Percentiles rank a stretch among this genome's conserved stretches.
These are phyloP conservation scores for Debaryomyces subglobosus DNA, from an alignment of 1,139 yeast genomes.

Conservation along the genomic window DNA sequence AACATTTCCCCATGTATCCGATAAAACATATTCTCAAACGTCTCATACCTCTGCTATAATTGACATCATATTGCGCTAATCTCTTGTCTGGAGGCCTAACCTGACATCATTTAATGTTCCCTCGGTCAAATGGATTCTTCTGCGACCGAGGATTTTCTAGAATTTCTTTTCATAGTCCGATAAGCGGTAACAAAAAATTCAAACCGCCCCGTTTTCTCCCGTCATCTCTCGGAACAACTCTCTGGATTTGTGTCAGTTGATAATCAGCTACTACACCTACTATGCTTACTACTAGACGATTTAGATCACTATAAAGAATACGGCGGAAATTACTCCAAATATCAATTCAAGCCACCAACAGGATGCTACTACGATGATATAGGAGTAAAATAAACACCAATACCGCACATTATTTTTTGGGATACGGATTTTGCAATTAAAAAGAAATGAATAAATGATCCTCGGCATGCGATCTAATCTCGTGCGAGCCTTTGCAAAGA, in stretches of 20 bases:
- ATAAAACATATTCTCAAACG: background rate
- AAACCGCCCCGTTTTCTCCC: background rate
- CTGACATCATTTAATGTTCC: background rate
- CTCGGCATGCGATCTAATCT: background rate
- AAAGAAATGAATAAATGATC: constrained; percentile 1
- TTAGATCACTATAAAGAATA: background rate
- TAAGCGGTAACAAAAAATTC: background rate
- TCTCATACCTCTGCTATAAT: background rate
- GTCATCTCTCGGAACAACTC: background rate
- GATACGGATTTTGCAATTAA: background rate
- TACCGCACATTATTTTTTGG: background rate
- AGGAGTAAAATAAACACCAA: background rate
- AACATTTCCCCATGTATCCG: background rate
- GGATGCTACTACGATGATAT: background rate
- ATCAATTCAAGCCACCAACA: background rate
- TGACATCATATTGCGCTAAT: background rate
- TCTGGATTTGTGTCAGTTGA: background rate
- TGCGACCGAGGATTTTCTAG: constrained; percentile 2
- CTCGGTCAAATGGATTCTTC: background rate
- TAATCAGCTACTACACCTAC: too few relatives aligned
- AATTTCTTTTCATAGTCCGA: constrained; percentile 4
- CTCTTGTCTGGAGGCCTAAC: background rate
- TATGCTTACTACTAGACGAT: background rate
- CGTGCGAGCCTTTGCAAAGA: background rate
- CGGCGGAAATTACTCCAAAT: background rate